Evolutionary conservation across 2,329 filamentous ascomycete genomes (phyloP).

Genomic region (Diaporthe sp.): DNA sequence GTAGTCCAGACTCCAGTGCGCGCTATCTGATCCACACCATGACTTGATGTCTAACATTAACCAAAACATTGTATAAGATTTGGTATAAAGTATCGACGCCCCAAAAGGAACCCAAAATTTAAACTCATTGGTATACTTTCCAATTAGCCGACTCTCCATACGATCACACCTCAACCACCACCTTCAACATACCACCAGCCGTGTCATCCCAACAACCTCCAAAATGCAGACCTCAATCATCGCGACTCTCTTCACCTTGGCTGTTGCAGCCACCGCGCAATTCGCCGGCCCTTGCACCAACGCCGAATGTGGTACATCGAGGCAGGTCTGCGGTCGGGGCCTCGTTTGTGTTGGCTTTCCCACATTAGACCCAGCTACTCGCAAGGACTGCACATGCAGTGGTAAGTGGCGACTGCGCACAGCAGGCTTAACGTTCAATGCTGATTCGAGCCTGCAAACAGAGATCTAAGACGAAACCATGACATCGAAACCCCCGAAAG

Average conservation of each 20-base stretch:
- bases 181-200: not conserved
- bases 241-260: slow-evolving; percentile 8
- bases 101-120: not conserved
- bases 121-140: not conserved
- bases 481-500: not conserved
- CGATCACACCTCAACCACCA: not conserved
- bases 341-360: slow-evolving; percentile 25
- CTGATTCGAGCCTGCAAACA: slow-evolving; percentile 2
- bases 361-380: slow-evolving; percentile 7
- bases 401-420: not conserved
- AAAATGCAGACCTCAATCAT: slow-evolving; percentile 23
- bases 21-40: slow-evolving; percentile 19
- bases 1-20: not conserved
- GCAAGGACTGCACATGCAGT: slow-evolving; percentile 27
- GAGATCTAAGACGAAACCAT: not conserved
- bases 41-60: slow-evolving; percentile 5
- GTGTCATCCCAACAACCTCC: not conserved
- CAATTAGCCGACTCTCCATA: not conserved
- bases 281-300: slow-evolving; percentile 25
- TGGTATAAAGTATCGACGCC: not conserved
- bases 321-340: slow-evolving; percentile 17
- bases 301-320: slow-evolving; percentile 18
- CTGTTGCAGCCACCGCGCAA: not conserved
- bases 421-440: not conserved
- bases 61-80: not conserved